Conservation (phyloP, 176 grass and related monocot species). For the Oropetium thomaeum region DNA sequence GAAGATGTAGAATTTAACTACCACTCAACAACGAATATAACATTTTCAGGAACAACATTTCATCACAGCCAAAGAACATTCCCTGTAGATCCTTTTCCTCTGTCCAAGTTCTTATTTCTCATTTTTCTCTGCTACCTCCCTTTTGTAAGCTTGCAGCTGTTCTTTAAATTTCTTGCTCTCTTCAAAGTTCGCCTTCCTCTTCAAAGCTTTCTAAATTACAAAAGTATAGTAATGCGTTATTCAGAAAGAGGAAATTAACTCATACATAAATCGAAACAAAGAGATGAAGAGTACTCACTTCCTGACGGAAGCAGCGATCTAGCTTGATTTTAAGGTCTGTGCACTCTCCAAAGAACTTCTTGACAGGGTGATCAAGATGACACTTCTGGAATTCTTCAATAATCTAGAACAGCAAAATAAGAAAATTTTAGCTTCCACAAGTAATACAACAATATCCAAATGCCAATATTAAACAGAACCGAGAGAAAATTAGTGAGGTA, state of each 20-base stretch:
- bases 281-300: constrained; percentile 17
- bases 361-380: constrained; percentile 60
- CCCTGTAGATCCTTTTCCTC: neutral
- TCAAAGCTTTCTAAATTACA: constrained; percentile 71
- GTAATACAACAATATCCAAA: neutral
- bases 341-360: constrained; percentile 73
- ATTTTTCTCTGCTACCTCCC: constrained; percentile 49
- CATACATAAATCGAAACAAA: neutral
- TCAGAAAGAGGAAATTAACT: neutral
- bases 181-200: constrained; percentile 69
- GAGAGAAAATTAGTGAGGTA: neutral
- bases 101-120: constrained; percentile 4
- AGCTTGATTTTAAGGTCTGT: constrained; percentile 81
- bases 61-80: neutral
- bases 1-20: neutral
- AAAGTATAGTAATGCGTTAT: neutral
- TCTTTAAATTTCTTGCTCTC: constrained; percentile 80
- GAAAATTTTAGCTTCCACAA: neutral
- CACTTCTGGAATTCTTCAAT: constrained; percentile 83
- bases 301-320: constrained; percentile 66
- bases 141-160: constrained; percentile 67
- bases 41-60: neutral
- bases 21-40: neutral
- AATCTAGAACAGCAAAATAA: constrained; percentile 39
- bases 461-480: neutral